These are phyloP conservation scores for Prunus dulcis DNA, from an alignment of 306 rosid genomes.

Conservation along the genomic window DNA sequence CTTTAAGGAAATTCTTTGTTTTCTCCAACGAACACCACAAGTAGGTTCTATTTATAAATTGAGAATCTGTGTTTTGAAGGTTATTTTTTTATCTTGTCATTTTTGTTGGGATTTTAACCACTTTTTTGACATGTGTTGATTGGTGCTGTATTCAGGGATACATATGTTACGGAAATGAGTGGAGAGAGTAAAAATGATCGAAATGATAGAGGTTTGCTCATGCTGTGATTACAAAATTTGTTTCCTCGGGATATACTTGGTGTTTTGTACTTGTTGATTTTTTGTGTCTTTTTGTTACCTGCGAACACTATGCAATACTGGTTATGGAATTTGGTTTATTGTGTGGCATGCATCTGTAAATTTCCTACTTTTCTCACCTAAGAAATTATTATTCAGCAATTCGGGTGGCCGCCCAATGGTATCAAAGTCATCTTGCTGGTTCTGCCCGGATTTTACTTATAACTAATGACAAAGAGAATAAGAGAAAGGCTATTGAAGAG, in stretches of 20 bases:
- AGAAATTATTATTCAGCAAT: slow-evolving; percentile 62
- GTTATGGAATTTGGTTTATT: neutral
- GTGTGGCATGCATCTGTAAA: neutral
- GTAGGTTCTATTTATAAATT: slow-evolving; percentile 28
- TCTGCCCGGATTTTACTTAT: slow-evolving; percentile 68
- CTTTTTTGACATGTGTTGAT: neutral
- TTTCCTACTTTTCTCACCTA: slow-evolving; percentile 24
- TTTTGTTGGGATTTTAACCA: neutral
- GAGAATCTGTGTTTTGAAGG: neutral
- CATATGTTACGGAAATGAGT: slow-evolving; percentile 79
- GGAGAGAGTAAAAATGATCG: slow-evolving; percentile 94
- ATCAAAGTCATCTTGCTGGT: slow-evolving; percentile 86
- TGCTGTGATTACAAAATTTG: neutral
- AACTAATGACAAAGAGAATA: slow-evolving; percentile 91
- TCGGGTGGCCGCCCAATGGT: slow-evolving; percentile 94
- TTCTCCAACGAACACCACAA: slow-evolving; percentile 90
- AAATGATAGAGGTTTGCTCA: slow-evolving; percentile 88
- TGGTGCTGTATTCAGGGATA: slow-evolving; percentile 55
- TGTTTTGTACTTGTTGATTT: neutral
- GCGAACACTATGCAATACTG: neutral
- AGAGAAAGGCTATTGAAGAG: slow-evolving; percentile 81
- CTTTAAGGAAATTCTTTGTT: slow-evolving; percentile 66
- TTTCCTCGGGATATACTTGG: slow-evolving; percentile 1
- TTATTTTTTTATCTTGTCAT: neutral
- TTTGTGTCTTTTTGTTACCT: neutral